Percentiles rank a stretch among this genome's conserved stretches.
Evolutionary conservation across 176 grass and related monocot genomes (phyloP).

Genomic region (Zizania latifolia): DNA sequence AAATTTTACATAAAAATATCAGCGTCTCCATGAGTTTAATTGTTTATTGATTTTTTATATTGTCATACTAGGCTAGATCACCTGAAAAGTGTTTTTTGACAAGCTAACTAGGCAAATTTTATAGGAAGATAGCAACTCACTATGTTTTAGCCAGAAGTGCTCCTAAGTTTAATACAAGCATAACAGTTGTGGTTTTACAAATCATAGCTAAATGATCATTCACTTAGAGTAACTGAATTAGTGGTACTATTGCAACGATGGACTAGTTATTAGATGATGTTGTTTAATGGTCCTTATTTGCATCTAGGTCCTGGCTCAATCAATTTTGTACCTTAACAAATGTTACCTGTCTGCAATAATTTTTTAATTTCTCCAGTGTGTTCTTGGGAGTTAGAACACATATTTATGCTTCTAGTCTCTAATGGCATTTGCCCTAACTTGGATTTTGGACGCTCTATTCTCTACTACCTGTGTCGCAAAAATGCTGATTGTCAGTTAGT

Average conservation of each 20-base stretch:
- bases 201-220: background rate
- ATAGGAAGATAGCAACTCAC: background rate
- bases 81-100: background rate
- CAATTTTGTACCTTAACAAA: background rate
- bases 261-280: background rate
- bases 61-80: background rate
- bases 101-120: slow-evolving; percentile 4
- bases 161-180: background rate
- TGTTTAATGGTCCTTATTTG: slow-evolving; percentile 16
- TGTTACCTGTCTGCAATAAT: background rate
- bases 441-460: background rate
- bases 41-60: background rate
- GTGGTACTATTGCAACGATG: background rate
- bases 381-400: background rate
- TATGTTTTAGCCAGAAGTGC: background rate
- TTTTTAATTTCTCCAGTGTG: slow-evolving; percentile 14
- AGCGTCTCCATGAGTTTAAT: background rate
- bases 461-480: background rate
- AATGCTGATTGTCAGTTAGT: background rate
- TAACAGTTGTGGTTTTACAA: background rate
- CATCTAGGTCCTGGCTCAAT: background rate
- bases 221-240: background rate
- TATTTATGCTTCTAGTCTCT: slow-evolving; percentile 19
- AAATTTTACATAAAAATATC: slow-evolving; percentile 8
- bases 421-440: background rate